A percentile compares a stretch with the other conserved stretches of the same genome.
These are phyloP conservation scores for Pyrenophora graminea DNA, from an alignment of 2,329 filamentous ascomycete species.

Conservation along the genomic window DNA sequence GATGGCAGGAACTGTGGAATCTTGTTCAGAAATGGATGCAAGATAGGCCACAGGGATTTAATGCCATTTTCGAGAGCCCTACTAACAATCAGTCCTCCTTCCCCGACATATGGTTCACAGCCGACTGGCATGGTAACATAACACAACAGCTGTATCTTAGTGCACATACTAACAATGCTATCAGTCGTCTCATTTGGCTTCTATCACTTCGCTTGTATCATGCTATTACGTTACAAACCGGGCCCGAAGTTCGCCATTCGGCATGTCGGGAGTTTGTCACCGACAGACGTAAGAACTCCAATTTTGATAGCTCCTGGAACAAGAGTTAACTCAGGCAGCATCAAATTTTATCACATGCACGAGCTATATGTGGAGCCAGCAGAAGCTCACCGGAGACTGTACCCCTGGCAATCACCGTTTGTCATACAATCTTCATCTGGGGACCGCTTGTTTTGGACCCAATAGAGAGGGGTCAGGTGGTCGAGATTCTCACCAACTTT, in stretches of 20 bases:
- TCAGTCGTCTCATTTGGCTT: slow-evolving; percentile 33
- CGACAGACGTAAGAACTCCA: slow-evolving; percentile 24
- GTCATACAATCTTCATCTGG: slow-evolving; percentile 37
- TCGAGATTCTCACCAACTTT: slow-evolving; percentile 28
- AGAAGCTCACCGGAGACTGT: slow-evolving; percentile 32
- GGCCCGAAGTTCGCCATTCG: slow-evolving; percentile 35
- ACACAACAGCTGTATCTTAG: too few relatives aligned
- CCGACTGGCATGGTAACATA: slow-evolving; percentile 39
- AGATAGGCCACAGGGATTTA: slow-evolving; percentile 32
- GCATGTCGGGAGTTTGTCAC: slow-evolving; percentile 22
- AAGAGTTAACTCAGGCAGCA: slow-evolving; percentile 15
- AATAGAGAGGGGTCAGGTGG: slow-evolving; percentile 27
- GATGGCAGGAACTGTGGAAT: slow-evolving; percentile 33
- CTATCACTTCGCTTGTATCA: slow-evolving; percentile 36
- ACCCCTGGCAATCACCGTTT: slow-evolving; percentile 29
- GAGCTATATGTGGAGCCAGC: slow-evolving; percentile 33
- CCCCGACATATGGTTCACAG: slow-evolving; percentile 34
- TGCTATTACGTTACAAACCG: slow-evolving; percentile 38
- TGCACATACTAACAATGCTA: background rate
- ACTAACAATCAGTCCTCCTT: slow-evolving; percentile 20
- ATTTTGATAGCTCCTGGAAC: background rate
- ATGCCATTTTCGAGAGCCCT: slow-evolving; percentile 35
- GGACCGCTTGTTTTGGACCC: slow-evolving; percentile 26
- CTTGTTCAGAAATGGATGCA: slow-evolving; percentile 28
- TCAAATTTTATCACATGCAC: slow-evolving; percentile 32